Evolutionary conservation across 805 yeast species (phyloP).

Genomic region (Metschnikowia orientalis): DNA sequence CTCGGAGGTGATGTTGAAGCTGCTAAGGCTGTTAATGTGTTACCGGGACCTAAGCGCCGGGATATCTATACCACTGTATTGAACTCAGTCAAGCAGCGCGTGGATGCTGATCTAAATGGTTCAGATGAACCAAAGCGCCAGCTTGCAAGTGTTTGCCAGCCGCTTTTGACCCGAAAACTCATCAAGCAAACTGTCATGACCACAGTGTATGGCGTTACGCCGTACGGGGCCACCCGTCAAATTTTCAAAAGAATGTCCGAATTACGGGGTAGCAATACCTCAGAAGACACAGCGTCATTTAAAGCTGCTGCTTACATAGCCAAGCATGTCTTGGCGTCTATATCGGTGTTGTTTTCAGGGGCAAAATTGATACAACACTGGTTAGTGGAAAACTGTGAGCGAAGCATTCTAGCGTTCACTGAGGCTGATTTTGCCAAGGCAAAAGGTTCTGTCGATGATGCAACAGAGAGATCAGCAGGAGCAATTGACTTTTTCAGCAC

Average conservation of each 20-base stretch:
- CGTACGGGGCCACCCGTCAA: constrained; percentile 34
- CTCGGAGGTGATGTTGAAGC: constrained; percentile 35
- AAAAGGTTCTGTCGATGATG: too few species aligned
- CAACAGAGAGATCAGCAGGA: background rate
- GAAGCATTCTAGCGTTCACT: constrained; percentile 29
- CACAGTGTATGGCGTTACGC: constrained; percentile 42
- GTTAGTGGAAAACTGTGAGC: constrained; percentile 27
- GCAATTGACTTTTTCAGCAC: constrained; percentile 20
- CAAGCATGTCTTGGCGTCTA: constrained; percentile 12
- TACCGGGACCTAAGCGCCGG: constrained; percentile 21
- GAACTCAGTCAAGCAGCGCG: constrained; percentile 18
- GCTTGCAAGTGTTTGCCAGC: constrained; percentile 15
- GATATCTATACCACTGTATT: constrained; percentile 36
- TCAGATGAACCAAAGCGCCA: constrained; percentile 2
- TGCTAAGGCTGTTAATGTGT: constrained; percentile 36
- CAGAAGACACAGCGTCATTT: too few species aligned
- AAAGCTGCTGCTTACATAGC: constrained; percentile 12
- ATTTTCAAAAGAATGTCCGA: constrained; percentile 22
- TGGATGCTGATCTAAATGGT: constrained; percentile 8
- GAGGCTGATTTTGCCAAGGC: constrained; percentile 10
- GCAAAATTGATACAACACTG: constrained; percentile 35
- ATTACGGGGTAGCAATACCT: constrained; percentile 16
- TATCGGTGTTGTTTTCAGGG: constrained; percentile 26
- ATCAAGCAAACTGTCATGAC: constrained; percentile 44
- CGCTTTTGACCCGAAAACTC: constrained; percentile 27